phyloP scores from a whole-genome alignment of 2,329 filamentous ascomycete species.

The Epichloe gansuensis region DNA sequence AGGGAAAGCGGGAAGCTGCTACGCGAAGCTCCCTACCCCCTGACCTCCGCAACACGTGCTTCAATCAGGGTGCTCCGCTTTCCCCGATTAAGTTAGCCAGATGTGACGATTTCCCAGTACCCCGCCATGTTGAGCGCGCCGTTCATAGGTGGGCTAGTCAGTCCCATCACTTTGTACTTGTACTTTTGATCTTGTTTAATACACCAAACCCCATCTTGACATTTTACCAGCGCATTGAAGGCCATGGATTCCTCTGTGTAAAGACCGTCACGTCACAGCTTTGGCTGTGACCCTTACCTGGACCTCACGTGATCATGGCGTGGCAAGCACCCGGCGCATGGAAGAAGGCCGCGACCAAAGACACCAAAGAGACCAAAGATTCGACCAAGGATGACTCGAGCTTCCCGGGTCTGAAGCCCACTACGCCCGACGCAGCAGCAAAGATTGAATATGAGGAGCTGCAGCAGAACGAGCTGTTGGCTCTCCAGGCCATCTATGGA shows the following conservation, averaged over 20 bases:
- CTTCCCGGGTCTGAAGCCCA: constrained; percentile 38
- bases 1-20: too few species aligned
- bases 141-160: not conserved
- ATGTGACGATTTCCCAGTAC: not conserved
- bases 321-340: constrained; percentile 35
- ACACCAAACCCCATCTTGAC: not conserved
- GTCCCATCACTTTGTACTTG: not conserved
- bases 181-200: not conserved
- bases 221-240: not conserved
- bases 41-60: too few species aligned
- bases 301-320: constrained; percentile 34
- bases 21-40: too few species aligned
- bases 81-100: too few species aligned
- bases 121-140: not conserved
- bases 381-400: constrained; percentile 34
- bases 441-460: constrained; percentile 66
- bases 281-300: constrained; percentile 37
- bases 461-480: constrained; percentile 80
- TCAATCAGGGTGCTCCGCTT: too few species aligned
- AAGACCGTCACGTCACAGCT: constrained; percentile 31
- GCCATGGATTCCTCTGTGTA: constrained; percentile 36
- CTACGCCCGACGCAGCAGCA: constrained; percentile 27
- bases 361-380: constrained; percentile 17
- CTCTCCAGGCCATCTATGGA: constrained; percentile 75
- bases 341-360: constrained; percentile 34